Percentiles rank a stretch among this genome's conserved stretches.
Conservation (phyloP, 148 eudicot genomes). For the Euryodendron excelsum region DNA sequence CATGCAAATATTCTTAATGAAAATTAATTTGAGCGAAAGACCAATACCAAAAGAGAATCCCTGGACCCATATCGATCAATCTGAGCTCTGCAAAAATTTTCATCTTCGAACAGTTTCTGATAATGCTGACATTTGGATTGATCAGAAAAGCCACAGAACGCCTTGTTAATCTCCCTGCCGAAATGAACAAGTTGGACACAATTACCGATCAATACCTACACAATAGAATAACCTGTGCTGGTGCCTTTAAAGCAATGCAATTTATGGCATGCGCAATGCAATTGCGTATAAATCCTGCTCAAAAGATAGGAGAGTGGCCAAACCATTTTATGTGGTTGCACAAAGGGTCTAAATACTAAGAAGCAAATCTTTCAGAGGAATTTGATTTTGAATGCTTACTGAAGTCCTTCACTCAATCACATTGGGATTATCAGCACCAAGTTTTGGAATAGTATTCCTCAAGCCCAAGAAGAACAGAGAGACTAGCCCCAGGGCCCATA, state of each 20-base stretch:
- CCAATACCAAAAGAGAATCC: slow-evolving; percentile 29
- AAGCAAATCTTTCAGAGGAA: not conserved
- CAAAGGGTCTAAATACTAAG: not conserved
- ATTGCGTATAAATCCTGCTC: slow-evolving; percentile 8
- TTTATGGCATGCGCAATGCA: no score
- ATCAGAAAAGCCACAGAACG: slow-evolving; percentile 83
- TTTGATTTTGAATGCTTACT: not conserved
- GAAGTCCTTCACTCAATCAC: not conserved
- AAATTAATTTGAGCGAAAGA: not conserved
- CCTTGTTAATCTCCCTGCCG: slow-evolving; percentile 87
- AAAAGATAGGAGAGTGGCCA: not conserved
- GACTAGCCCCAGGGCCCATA: not conserved
- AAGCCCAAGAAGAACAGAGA: not conserved
- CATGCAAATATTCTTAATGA: not conserved
- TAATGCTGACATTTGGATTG: slow-evolving; percentile 35
- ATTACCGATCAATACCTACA: slow-evolving; percentile 3
- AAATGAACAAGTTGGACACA: slow-evolving; percentile 13
- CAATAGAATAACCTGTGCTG: not conserved
- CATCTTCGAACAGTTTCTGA: slow-evolving; percentile 31
- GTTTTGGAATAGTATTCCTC: no score
- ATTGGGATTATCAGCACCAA: not conserved
- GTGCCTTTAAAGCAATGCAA: not conserved
- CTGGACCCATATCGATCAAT: slow-evolving; percentile 20
- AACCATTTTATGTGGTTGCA: not conserved
- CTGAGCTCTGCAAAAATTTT: slow-evolving; percentile 5